Conservation (phyloP, 352 stramenopile species). For the Sclerospora graminicola region DNA sequence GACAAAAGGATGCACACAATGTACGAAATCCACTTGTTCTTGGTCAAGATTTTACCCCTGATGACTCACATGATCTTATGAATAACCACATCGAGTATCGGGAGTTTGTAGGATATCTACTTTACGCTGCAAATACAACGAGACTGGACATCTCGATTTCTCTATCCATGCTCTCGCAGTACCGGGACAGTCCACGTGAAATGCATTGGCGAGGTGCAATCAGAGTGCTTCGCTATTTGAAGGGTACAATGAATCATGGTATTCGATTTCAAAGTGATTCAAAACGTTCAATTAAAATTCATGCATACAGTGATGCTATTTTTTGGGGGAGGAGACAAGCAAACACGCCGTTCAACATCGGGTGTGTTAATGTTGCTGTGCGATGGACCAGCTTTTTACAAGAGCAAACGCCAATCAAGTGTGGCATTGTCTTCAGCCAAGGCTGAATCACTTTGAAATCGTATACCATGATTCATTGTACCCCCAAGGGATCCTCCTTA, state of each 20-base stretch:
- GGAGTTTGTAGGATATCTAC: conserved; percentile 6
- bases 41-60: not conserved
- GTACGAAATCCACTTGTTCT: not conserved
- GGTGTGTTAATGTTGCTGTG: conserved; percentile 1
- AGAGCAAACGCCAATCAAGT: not conserved
- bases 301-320: conserved; percentile 1
- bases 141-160: conserved; percentile 7
- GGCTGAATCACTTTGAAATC: too few species aligned
- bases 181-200: conserved; percentile 4
- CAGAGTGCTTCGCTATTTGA: conserved; percentile 7
- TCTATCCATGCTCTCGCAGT: conserved; percentile 1
- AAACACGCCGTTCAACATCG: conserved; percentile 1
- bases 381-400: conserved; percentile 2
- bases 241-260: not conserved
- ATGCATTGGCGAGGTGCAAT: conserved; percentile 11
- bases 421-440: conserved; percentile 3
- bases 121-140: conserved; percentile 16
- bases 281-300: too few species aligned
- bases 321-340: conserved; percentile 1
- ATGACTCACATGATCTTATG: not conserved
- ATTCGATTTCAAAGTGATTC: not conserved
- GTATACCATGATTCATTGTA: too few species aligned
- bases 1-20: not conserved
- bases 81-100: not conserved
- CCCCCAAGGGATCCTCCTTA: too few species aligned